A percentile compares a stretch with the other conserved stretches of the same genome.
Conservation (phyloP, 495 filamentous ascomycete species). For the Mycothermus thermophilus region DNA sequence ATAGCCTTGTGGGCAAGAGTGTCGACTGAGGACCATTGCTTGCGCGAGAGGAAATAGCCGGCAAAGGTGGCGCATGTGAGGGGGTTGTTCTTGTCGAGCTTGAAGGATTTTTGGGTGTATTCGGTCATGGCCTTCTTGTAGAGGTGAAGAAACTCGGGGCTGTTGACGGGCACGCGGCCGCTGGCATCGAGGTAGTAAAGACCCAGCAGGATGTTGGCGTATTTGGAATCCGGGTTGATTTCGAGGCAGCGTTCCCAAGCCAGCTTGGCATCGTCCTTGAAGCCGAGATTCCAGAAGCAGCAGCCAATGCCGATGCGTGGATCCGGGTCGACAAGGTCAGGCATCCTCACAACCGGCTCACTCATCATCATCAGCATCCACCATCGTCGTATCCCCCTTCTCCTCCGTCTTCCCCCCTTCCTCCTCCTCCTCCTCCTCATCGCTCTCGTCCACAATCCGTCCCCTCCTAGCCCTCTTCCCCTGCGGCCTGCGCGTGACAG, state of each 20-base stretch:
- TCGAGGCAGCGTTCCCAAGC: constrained; percentile 84
- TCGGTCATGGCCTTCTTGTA: constrained; percentile 91
- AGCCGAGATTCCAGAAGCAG: constrained; percentile 87
- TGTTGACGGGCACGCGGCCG: constrained; percentile 58
- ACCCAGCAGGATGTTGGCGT: constrained; percentile 79
- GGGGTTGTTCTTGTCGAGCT: constrained; percentile 84
- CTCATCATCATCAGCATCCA: constrained; percentile 27
- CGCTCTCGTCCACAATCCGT: constrained; percentile 34
- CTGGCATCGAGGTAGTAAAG: constrained; percentile 76
- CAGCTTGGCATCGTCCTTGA: constrained; percentile 77
- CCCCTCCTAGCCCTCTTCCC: constrained; percentile 13
- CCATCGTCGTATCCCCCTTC: constrained; percentile 22
- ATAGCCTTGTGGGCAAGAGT: constrained; percentile 82
- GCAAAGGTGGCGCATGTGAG: constrained; percentile 83
- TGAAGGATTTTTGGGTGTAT: constrained; percentile 87
- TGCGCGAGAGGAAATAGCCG: constrained; percentile 70
- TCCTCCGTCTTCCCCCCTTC: constrained; percentile 4
- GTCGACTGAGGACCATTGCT: constrained; percentile 64
- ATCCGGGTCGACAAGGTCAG: constrained; percentile 83
- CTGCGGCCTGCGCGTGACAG: constrained; percentile 16
- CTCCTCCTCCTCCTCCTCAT: constrained; percentile 30
- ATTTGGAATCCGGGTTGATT: constrained; percentile 80
- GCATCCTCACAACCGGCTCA: constrained; percentile 37
- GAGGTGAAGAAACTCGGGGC: constrained; percentile 57
- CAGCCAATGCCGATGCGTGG: constrained; percentile 89